Base-by-base conservation (phyloP, 208 protist species). In the Trypanosoma scelopori region DNA sequence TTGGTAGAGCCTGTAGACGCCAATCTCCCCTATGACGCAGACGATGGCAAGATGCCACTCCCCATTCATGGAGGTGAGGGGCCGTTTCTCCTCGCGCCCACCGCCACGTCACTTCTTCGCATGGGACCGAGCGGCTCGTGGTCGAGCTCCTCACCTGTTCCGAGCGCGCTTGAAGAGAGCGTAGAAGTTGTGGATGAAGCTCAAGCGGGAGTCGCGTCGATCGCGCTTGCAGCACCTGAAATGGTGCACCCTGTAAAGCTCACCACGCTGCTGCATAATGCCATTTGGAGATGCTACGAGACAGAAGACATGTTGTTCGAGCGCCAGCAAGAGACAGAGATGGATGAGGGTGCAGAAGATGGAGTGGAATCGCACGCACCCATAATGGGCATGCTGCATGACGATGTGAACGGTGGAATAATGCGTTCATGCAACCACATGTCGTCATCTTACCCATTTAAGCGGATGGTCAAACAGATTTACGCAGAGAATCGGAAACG, bases 201-300 rank as follows among this genome's bases (percentile, higher is more conserved):
- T 1, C 7, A 60, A 23, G 2, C 6, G 41, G 3, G 45, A 16
- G 16, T 25, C 37, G 16, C 28, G 1, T 23, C 58, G 28, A 23
- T 22, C 25, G 18, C 48, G 13, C 5, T 32, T n/a, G 37, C 35
- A 35, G 18, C 11, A 25, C 42, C 6, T 32, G 18, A 28, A 51
- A 22, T 16, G 25, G 15, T 0, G 20, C 37, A 59, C 11, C 12
- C 27, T 18, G 42, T 12, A 23, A 61, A 62, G 39, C 35, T 74
- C 18, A 45, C 39, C 11, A 15, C 41, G 12, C 42, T 80, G 37
- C 51, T 80, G 16, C 65, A 63, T 39, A 28, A 47, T 9, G 57
- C 62, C 18, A 15, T 80, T 18, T 23, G 28, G 43, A 22, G 39
- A 23, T 80, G 74, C 41, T 72, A 80, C 50, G 49, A 30, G 15